These are phyloP conservation scores for Annulohypoxylon bovei DNA, from an alignment of 495 filamentous ascomycete genomes.

Conservation along the genomic window DNA sequence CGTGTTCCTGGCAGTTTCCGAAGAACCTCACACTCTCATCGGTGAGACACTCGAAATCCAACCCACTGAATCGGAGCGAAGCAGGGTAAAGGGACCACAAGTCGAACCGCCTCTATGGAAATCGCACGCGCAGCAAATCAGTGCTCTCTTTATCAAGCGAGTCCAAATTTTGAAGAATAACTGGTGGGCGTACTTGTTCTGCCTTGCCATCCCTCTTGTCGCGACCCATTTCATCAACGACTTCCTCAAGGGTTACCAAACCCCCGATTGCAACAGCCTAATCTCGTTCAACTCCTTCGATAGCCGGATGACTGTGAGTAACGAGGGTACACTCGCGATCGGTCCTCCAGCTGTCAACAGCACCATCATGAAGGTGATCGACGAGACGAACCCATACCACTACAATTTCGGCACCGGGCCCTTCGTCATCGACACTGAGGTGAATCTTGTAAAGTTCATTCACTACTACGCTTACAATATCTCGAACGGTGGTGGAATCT, in stretches of 20 bases:
- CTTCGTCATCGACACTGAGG: conserved; percentile 52
- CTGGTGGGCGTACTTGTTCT: conserved; percentile 69
- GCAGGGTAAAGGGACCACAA: conserved; percentile 26
- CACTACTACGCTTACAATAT: conserved; percentile 62
- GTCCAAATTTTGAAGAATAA: conserved; percentile 71
- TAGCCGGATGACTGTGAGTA: background rate
- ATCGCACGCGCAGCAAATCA: conserved; percentile 65
- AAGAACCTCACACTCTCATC: conserved; percentile 58
- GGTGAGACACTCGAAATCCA: conserved; percentile 35
- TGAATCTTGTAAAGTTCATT: conserved; percentile 69
- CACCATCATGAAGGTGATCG: conserved; percentile 21
- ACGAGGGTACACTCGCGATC: background rate
- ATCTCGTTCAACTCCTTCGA: conserved; percentile 20
- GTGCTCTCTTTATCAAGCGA: conserved; percentile 73
- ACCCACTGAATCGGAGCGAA: conserved; percentile 28
- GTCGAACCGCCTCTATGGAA: conserved; percentile 26
- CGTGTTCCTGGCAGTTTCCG: conserved; percentile 76
- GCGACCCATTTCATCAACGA: conserved; percentile 39
- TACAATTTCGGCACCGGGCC: conserved; percentile 24
- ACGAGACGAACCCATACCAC: background rate
- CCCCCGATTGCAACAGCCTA: conserved; percentile 32
- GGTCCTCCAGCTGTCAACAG: conserved; percentile 29
- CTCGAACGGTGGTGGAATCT: conserved; percentile 71
- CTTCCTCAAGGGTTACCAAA: conserved; percentile 58
- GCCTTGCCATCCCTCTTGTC: conserved; percentile 70